Percentiles rank a stretch among this genome's conserved stretches.
Evolutionary conservation across 2,329 filamentous ascomycete species (phyloP).

Genomic region (Epichloe glyceriae): DNA sequence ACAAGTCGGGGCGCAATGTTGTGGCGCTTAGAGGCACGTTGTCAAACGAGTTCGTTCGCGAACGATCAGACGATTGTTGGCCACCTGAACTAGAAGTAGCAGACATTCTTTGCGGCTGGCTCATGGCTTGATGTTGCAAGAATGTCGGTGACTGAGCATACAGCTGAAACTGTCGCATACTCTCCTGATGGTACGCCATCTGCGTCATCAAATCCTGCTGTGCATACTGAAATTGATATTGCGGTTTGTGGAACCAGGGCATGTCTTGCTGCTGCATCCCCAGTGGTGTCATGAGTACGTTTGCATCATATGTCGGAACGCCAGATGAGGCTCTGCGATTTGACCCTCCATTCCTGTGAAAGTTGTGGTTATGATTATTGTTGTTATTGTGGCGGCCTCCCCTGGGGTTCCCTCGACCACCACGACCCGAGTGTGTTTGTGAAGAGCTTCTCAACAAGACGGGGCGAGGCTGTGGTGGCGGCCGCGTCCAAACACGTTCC

Average conservation of each 20-base stretch:
- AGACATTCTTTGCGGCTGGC: slow-evolving; percentile 20
- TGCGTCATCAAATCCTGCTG: slow-evolving; percentile 28
- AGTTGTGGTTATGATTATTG: slow-evolving; percentile 27
- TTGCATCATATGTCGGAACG: slow-evolving; percentile 36
- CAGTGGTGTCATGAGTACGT: slow-evolving; percentile 32
- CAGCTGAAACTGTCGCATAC: slow-evolving; percentile 22
- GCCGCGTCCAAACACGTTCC: slow-evolving; percentile 45
- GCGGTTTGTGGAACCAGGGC: slow-evolving; percentile 33
- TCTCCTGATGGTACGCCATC: slow-evolving; percentile 26
- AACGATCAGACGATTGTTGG: slow-evolving; percentile 31
- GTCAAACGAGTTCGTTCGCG: slow-evolving; percentile 51
- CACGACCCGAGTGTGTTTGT: slow-evolving; percentile 38
- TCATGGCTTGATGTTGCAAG: slow-evolving; percentile 22
- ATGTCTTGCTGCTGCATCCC: slow-evolving; percentile 33
- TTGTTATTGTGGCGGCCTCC: slow-evolving; percentile 32
- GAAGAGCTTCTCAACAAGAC: slow-evolving; percentile 48
- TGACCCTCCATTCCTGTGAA: slow-evolving; percentile 18
- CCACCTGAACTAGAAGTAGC: slow-evolving; percentile 12
- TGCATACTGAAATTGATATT: slow-evolving; percentile 28
- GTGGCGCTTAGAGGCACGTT: slow-evolving; percentile 44
- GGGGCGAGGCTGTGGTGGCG: slow-evolving; percentile 39
- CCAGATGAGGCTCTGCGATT: slow-evolving; percentile 41
- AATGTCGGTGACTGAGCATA: slow-evolving; percentile 23
- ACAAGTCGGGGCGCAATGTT: slow-evolving; percentile 42
- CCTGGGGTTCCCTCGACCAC: slow-evolving; percentile 35